phyloP scores from a whole-genome alignment of 1,284 basidiomycete genomes.

The Boletus smithii region DNA sequence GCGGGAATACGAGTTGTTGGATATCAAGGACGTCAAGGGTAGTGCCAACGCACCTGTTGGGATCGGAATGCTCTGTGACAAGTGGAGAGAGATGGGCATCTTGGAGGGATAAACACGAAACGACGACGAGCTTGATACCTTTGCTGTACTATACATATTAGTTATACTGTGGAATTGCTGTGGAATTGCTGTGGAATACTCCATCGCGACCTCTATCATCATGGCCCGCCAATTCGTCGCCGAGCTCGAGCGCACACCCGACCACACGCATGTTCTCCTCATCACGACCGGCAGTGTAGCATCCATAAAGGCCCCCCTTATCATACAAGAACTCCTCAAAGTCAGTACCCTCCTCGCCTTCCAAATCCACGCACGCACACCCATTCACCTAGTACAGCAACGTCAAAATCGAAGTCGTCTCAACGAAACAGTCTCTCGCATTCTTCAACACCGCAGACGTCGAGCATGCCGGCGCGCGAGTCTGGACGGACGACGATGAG shows the following conservation, averaged over 20 bases:
- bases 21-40: slow-evolving; percentile 86
- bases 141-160: slow-evolving; percentile 25
- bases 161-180: too few species aligned
- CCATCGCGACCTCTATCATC: background rate
- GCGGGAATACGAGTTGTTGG: slow-evolving; percentile 88
- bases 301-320: slow-evolving; percentile 88
- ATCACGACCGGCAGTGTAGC: slow-evolving; percentile 93
- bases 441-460: slow-evolving; percentile 71
- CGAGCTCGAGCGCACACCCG: slow-evolving; percentile 41
- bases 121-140: background rate
- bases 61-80: slow-evolving; percentile 84
- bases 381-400: slow-evolving; percentile 54
- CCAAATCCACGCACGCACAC: background rate
- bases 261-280: slow-evolving; percentile 70
- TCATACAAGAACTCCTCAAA: slow-evolving; percentile 71
- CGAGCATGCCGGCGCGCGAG: slow-evolving; percentile 50
- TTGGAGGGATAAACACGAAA: slow-evolving; percentile 46
- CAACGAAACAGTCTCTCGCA: slow-evolving; percentile 73
- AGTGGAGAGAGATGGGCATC: slow-evolving; percentile 83
- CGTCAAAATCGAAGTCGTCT: slow-evolving; percentile 81
- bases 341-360: slow-evolving; percentile 43
- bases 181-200: slow-evolving; percentile 8
- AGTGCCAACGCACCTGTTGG: slow-evolving; percentile 59
- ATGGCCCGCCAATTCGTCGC: slow-evolving; percentile 40
- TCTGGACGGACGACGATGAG: slow-evolving; percentile 93